Conservation (phyloP, 2,329 filamentous ascomycete species). For the Xylariales sp. region DNA sequence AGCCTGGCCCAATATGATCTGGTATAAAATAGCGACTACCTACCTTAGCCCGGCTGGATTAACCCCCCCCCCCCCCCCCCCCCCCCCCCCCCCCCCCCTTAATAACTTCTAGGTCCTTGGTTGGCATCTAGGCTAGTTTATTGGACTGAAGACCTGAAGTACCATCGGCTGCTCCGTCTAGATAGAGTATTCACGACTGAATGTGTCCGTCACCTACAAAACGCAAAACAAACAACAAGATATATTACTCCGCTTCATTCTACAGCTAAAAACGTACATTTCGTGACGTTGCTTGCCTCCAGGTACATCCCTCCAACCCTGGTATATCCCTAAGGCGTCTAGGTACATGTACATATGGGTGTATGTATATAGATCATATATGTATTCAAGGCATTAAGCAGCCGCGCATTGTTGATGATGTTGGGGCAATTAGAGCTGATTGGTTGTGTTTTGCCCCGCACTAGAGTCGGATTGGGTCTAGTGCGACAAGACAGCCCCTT, state of each 20-base stretch:
- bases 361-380: neutral
- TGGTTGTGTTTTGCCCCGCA: slow-evolving; percentile 26
- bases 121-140: neutral
- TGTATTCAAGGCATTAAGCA: neutral
- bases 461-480: slow-evolving; percentile 29
- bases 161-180: neutral
- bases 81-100: neutral
- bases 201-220: no score
- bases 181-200: neutral
- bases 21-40: neutral
- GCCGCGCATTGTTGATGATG: slow-evolving; percentile 21
- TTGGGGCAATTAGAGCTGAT: slow-evolving; percentile 17
- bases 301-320: neutral
- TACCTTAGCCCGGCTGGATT: neutral
- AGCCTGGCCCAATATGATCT: neutral
- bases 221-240: neutral
- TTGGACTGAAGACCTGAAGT: no score
- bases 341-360: neutral
- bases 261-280: no score
- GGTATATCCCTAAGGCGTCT: neutral
- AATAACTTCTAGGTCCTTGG: neutral
- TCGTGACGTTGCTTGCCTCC: neutral
- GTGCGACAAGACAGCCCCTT: slow-evolving; percentile 20
- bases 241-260: no score
- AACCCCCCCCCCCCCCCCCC: no score